phyloP scores from a whole-genome alignment of 169 alveolate species.

The Toxoplasma gondii region DNA sequence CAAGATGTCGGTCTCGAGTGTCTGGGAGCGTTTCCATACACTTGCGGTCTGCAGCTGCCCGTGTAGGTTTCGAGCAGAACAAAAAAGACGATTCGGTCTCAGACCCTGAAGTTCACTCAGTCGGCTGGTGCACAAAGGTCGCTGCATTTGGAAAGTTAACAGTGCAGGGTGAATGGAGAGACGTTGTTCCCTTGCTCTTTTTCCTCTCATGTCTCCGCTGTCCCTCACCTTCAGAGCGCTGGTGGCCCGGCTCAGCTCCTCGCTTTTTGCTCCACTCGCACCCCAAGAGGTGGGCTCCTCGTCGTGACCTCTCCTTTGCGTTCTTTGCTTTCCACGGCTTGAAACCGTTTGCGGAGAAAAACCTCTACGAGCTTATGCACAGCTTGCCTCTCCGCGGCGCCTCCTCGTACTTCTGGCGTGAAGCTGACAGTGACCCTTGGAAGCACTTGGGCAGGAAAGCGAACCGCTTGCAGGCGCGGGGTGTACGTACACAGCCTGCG shows the following conservation, averaged over 20 bases:
- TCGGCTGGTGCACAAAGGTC: too few species aligned
- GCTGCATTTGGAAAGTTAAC: not conserved
- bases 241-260: conserved; percentile 24
- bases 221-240: not conserved
- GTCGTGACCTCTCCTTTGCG: not conserved
- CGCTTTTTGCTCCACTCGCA: conserved; percentile 1
- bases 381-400: conserved; percentile 19
- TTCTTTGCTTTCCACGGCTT: not conserved
- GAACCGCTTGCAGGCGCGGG: not conserved
- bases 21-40: too few species aligned
- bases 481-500: not conserved
- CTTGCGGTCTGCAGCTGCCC: too few species aligned
- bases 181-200: not conserved
- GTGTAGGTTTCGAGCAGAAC: too few species aligned
- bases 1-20: too few species aligned
- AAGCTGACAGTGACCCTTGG: not conserved
- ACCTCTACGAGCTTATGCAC: conserved; percentile 14
- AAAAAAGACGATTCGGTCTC: too few species aligned
- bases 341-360: not conserved
- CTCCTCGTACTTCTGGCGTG: not conserved
- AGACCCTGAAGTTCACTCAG: too few species aligned
- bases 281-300: not conserved
- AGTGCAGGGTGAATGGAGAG: not conserved
- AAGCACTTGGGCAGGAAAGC: not conserved
- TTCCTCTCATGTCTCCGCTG: not conserved